Conservation (phyloP, 192 early-diverging fungal genomes). For the Linnemannia elongata region DNA sequence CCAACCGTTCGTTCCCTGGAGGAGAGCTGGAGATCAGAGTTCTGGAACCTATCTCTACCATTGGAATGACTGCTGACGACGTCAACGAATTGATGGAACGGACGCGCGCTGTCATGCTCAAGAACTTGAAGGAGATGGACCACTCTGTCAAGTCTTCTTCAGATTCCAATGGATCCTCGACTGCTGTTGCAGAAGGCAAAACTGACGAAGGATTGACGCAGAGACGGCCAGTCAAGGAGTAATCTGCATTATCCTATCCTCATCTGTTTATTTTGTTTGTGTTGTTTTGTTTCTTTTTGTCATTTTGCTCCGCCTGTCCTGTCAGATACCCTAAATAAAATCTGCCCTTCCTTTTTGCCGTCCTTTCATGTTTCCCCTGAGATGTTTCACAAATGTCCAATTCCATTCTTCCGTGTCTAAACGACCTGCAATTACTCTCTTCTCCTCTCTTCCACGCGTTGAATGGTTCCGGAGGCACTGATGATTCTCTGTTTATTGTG, state of each 20-base stretch:
- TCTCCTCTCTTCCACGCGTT: background rate
- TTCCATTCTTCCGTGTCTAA: background rate
- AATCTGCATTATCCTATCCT: background rate
- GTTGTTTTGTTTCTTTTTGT: background rate
- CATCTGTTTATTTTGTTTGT: background rate
- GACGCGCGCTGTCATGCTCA: conserved; percentile 62
- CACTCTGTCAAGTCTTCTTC: background rate
- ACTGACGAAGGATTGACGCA: background rate
- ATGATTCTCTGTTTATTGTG: background rate
- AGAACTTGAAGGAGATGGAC: conserved; percentile 60
- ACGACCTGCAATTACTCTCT: background rate
- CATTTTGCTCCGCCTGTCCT: background rate
- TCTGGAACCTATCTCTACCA: conserved; percentile 64
- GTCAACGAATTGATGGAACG: conserved; percentile 60
- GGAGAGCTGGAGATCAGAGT: conserved; percentile 70
- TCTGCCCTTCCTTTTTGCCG: background rate
- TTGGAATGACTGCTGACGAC: conserved; percentile 48
- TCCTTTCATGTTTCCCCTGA: background rate
- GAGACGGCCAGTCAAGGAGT: background rate
- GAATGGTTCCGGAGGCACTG: background rate
- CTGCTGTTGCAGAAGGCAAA: background rate
- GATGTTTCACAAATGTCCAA: background rate
- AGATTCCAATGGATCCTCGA: background rate
- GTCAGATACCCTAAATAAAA: conserved; percentile 8
- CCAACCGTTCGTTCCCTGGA: conserved; percentile 57